Percentiles rank a stretch among this genome's conserved stretches.
phyloP scores from a whole-genome alignment of 2,329 filamentous ascomycete genomes.

The Trichophyton schoenleinii region DNA sequence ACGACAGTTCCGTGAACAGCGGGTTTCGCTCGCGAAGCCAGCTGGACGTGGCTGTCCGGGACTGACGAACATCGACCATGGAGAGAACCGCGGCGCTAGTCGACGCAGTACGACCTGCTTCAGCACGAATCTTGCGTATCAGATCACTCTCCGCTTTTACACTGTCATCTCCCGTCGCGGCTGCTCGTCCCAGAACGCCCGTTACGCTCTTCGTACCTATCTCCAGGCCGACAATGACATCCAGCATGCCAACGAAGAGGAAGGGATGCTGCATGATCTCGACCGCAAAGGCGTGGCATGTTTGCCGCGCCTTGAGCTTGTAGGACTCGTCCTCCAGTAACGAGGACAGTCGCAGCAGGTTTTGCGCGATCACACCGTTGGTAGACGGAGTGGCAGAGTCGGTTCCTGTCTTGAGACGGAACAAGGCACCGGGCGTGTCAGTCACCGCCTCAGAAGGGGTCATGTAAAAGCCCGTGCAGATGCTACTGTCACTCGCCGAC shows the following conservation, averaged over 20 bases:
- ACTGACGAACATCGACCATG: conserved; percentile 25
- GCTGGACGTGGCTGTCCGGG: conserved; percentile 24
- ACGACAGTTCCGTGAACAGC: conserved; percentile 27
- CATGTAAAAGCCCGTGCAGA: conserved; percentile 30
- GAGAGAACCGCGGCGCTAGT: conserved; percentile 24
- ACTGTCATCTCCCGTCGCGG: conserved; percentile 14
- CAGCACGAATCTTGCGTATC: conserved; percentile 23
- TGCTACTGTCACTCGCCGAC: conserved; percentile 25
- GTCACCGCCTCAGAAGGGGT: conserved; percentile 40
- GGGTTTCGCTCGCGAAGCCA: conserved; percentile 29
- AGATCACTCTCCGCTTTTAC: conserved; percentile 5
- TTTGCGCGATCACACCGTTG: conserved; percentile 75
- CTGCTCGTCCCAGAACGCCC: conserved; percentile 35
- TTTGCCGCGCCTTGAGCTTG: conserved; percentile 53
- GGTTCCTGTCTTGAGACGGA: conserved; percentile 90
- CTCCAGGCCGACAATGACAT: conserved; percentile 59
- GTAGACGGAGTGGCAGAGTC: conserved; percentile 82
- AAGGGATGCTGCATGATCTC: conserved; percentile 90
- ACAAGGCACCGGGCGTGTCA: conserved; percentile 49
- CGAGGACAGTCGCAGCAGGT: conserved; percentile 67
- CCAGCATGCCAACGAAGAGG: conserved; percentile 71
- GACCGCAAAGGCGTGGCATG: conserved; percentile 73
- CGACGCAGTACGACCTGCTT: conserved; percentile 23
- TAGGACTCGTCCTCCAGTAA: conserved; percentile 57
- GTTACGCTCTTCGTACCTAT: conserved; percentile 54